Percentiles rank a stretch among this genome's conserved stretches.
phyloP scores from a whole-genome alignment of 169 alveolate species.

The Babesia ovis region DNA sequence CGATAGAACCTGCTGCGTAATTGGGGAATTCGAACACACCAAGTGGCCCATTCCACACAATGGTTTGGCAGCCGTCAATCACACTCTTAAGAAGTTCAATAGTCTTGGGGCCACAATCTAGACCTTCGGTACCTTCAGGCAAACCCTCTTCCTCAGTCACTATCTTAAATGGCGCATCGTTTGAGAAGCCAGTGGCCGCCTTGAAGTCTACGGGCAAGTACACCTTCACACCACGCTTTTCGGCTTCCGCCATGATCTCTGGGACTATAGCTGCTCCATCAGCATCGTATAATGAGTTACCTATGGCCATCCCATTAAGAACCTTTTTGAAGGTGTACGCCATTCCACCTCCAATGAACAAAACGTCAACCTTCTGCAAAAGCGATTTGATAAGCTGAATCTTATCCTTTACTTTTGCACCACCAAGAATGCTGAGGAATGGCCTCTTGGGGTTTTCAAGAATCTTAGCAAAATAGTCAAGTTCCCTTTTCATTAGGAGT shows the following conservation, averaged over 20 bases:
- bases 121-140: slow-evolving; percentile 96
- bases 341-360: slow-evolving; percentile 99
- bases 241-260: slow-evolving; percentile 92
- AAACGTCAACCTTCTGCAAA: slow-evolving; percentile 90
- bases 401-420: slow-evolving; percentile 98
- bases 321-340: slow-evolving; percentile 96
- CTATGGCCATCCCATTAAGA: slow-evolving; percentile 86
- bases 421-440: slow-evolving; percentile 95
- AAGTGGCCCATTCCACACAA: slow-evolving; percentile 96
- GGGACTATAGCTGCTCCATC: slow-evolving; percentile 94
- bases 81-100: slow-evolving; percentile 79
- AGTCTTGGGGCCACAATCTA: slow-evolving; percentile 95
- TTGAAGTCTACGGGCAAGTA: slow-evolving; percentile 93
- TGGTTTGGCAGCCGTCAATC: slow-evolving; percentile 85
- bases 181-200: slow-evolving; percentile 89
- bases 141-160: slow-evolving; percentile 88
- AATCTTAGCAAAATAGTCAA: slow-evolving; percentile 93
- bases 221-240: slow-evolving; percentile 88
- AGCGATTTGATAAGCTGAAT: slow-evolving; percentile 92
- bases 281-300: slow-evolving; percentile 93
- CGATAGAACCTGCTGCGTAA: slow-evolving; percentile 90
- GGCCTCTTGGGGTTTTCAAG: slow-evolving; percentile 94
- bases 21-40: slow-evolving; percentile 93
- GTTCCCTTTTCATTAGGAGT: slow-evolving; percentile 91
- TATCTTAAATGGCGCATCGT: slow-evolving; percentile 82